Conservation (phyloP, 768 basidiomycete species). For the Serendipita sp. region DNA sequence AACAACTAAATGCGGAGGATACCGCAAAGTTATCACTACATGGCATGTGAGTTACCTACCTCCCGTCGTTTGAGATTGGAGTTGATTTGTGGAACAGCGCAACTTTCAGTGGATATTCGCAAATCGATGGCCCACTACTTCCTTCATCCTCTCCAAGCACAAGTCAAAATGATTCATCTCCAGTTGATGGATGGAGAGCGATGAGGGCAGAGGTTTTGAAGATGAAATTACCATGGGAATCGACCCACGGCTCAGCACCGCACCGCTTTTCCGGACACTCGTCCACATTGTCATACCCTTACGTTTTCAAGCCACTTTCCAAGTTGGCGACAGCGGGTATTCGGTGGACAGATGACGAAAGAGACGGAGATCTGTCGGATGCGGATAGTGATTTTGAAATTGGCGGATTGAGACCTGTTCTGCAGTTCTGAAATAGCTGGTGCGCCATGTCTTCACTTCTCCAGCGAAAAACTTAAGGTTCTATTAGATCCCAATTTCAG, state of each 20-base stretch:
- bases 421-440: conserved; percentile 1
- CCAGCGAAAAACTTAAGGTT: too few species aligned
- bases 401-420: conserved; percentile 4
- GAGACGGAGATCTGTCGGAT: background rate
- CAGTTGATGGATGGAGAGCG: background rate
- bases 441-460: too few species aligned
- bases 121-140: too few species aligned
- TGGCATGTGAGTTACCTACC: too few species aligned
- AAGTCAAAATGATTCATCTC: background rate
- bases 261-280: background rate
- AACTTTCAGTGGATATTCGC: too few species aligned
- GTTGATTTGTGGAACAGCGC: too few species aligned
- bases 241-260: background rate
- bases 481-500: too few species aligned
- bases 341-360: background rate
- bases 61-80: too few species aligned
- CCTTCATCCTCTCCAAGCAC: background rate
- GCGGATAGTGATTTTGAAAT: background rate
- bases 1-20: too few species aligned
- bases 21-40: too few species aligned
- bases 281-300: background rate
- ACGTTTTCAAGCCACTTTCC: background rate
- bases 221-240: conserved; percentile 1
- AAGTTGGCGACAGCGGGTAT: background rate
- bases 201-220: background rate